Conservation (phyloP, 345 rosid genomes). For the Lepidium africanum region DNA sequence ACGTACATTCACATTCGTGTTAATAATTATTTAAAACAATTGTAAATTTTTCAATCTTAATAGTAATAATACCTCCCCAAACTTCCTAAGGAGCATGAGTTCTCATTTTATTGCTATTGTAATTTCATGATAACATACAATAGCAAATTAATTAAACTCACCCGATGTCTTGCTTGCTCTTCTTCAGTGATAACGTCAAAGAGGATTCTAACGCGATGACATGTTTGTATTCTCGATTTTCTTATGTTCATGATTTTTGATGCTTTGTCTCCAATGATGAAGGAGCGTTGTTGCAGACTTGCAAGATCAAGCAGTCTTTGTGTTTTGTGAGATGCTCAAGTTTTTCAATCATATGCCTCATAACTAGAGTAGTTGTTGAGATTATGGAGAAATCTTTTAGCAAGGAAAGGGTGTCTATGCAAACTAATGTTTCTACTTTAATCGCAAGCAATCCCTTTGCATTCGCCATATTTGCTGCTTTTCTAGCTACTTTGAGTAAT, state of each 20-base stretch:
- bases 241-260: neutral
- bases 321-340: neutral
- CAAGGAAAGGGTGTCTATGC: neutral
- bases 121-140: too few species aligned
- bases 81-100: too few species aligned
- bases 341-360: neutral
- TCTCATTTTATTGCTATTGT: too few species aligned
- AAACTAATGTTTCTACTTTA: neutral
- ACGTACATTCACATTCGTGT: too few species aligned
- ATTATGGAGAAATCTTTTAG: neutral
- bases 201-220: too few species aligned
- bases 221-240: too few species aligned
- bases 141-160: too few species aligned
- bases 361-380: neutral
- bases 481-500: neutral
- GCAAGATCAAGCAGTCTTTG: neutral
- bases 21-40: too few species aligned
- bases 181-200: too few species aligned
- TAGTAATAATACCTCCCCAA: too few species aligned
- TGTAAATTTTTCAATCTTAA: too few species aligned
- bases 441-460: neutral
- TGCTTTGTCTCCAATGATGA: neutral
- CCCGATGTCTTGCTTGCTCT: too few species aligned
- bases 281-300: neutral
- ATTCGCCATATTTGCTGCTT: neutral